Evolutionary conservation across 306 rosid genomes (phyloP).

Genomic region (Begonia loranthoides): DNA sequence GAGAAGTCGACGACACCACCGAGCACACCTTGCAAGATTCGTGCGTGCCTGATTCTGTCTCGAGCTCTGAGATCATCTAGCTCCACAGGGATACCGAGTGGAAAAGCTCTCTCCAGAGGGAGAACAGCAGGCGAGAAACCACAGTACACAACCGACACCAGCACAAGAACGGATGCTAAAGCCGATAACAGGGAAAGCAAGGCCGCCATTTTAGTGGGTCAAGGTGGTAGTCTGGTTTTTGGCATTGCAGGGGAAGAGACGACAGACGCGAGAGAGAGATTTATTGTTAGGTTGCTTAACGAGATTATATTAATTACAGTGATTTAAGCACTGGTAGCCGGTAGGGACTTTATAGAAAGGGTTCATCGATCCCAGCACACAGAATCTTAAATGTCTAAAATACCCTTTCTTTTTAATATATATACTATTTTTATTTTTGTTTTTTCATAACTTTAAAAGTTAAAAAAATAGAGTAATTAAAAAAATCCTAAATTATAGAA

Average conservation of each 20-base stretch:
- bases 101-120: constrained; percentile 43
- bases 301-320: background rate
- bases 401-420: too few relatives aligned
- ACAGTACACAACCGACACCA: constrained; percentile 28
- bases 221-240: constrained; percentile 17
- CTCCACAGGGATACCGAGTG: constrained; percentile 30
- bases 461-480: too few relatives aligned
- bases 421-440: too few relatives aligned
- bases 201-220: constrained; percentile 32
- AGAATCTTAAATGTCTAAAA: too few relatives aligned
- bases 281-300: background rate
- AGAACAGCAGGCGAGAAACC: constrained; percentile 31
- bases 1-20: constrained; percentile 70
- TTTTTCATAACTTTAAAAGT: too few relatives aligned
- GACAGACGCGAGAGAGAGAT: constrained; percentile 1
- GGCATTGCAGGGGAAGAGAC: constrained; percentile 25
- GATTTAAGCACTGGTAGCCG: too few relatives aligned
- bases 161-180: constrained; percentile 8
- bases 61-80: constrained; percentile 47
- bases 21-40: constrained; percentile 42
- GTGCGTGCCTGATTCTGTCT: constrained; percentile 56
- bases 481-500: too few relatives aligned
- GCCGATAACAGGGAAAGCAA: constrained; percentile 17
- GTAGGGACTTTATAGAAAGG: too few relatives aligned
- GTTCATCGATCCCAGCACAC: too few relatives aligned